These are phyloP conservation scores for Cystobasidium pallidum DNA, from an alignment of 1,284 basidiomycete species.

Conservation along the genomic window DNA sequence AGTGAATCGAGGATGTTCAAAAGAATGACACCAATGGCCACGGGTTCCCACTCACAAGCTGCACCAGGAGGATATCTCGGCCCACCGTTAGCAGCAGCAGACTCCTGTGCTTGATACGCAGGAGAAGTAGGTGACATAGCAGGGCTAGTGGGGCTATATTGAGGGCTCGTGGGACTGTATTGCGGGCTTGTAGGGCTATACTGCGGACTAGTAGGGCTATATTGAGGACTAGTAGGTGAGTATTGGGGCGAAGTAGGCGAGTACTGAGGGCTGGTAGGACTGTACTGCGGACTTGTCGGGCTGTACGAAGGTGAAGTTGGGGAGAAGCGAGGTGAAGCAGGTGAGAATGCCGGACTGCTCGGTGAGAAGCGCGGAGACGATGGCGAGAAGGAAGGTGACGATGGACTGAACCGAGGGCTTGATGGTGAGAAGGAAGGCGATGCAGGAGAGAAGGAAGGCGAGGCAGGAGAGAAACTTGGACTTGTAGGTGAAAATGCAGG, in stretches of 20 bases:
- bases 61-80: slow-evolving; percentile 8
- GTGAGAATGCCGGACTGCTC: slow-evolving; percentile 63
- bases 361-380: slow-evolving; percentile 65
- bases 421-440: slow-evolving; percentile 84
- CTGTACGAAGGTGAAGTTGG: slow-evolving; percentile 48
- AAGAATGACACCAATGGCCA: too few species aligned
- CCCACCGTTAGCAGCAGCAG: slow-evolving; percentile 5
- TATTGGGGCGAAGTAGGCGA: slow-evolving; percentile 11
- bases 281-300: slow-evolving; percentile 34
- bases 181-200: slow-evolving; percentile 29
- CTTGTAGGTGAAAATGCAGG: slow-evolving; percentile 60
- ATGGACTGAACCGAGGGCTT: slow-evolving; percentile 79
- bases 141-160: slow-evolving; percentile 21
- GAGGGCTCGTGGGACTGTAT: slow-evolving; percentile 19
- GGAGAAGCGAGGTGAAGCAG: slow-evolving; percentile 81
- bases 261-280: slow-evolving; percentile 18
- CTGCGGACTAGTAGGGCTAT: slow-evolving; percentile 22
- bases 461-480: slow-evolving; percentile 73
- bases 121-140: slow-evolving; percentile 26
- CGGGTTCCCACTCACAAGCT: slow-evolving; percentile 13
- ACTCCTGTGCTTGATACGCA: slow-evolving; percentile 19
- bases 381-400: slow-evolving; percentile 83
- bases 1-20: too few species aligned
- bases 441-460: slow-evolving; percentile 75
- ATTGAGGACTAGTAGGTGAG: slow-evolving; percentile 18